Evolutionary conservation across 208 protist genomes (phyloP).

Genomic region (Leishmania arabica): DNA sequence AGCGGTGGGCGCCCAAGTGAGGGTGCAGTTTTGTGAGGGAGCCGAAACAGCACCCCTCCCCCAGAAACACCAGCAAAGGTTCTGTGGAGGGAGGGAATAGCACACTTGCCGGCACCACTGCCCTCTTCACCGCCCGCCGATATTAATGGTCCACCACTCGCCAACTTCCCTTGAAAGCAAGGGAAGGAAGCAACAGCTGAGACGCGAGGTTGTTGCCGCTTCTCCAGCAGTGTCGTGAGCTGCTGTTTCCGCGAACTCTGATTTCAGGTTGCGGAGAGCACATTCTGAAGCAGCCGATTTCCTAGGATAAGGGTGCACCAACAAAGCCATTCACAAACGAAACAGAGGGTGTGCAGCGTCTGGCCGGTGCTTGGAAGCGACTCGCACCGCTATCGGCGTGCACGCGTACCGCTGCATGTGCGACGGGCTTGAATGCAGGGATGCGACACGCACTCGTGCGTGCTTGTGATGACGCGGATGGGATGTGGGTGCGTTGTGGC

Average conservation of each 20-base stretch:
- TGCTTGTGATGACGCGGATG: background rate
- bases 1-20: background rate
- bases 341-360: background rate
- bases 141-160: background rate
- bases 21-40: background rate
- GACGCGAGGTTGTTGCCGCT: background rate
- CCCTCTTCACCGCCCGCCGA: background rate
- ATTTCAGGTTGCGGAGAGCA: background rate
- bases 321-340: background rate
- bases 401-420: background rate
- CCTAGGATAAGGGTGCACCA: background rate
- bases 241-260: background rate
- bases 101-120: background rate
- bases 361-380: background rate
- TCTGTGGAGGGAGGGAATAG: background rate
- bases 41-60: background rate
- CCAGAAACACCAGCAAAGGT: background rate
- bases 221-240: background rate
- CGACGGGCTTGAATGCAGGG: background rate
- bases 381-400: background rate
- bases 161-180: background rate
- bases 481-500: background rate
- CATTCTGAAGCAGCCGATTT: background rate
- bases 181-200: background rate
- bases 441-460: background rate